phyloP scores from a whole-genome alignment of 441 rosid species.

The Syzygium malaccense region DNA sequence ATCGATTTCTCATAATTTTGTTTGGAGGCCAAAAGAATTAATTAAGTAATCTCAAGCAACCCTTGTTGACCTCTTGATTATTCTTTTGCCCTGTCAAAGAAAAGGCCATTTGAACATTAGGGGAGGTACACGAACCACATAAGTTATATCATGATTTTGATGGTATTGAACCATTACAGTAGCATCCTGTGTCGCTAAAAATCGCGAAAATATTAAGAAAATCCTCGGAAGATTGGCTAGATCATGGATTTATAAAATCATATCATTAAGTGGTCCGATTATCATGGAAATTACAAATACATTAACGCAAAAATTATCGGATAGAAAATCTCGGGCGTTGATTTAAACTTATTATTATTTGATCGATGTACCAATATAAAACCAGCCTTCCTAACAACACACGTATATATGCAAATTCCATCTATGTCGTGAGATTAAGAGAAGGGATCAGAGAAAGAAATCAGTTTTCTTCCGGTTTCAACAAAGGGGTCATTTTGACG shows the following conservation, averaged over 20 bases:
- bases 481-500: too few relatives aligned
- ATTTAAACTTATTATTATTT: not conserved
- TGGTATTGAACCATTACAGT: too few relatives aligned
- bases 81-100: not conserved
- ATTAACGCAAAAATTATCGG: too few relatives aligned
- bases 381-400: not conserved
- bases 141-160: not conserved
- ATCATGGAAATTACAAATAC: too few relatives aligned
- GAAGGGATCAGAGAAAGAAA: not conserved
- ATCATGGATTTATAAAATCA: too few relatives aligned
- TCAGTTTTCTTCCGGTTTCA: not conserved
- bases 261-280: too few relatives aligned
- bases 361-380: not conserved
- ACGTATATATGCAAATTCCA: not conserved
- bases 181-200: not conserved
- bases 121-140: not conserved
- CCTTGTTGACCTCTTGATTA: not conserved
- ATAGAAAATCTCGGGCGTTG: not conserved
- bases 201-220: not conserved
- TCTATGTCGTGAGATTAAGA: not conserved
- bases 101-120: too few relatives aligned
- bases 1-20: not conserved
- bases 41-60: not conserved
- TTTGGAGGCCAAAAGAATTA: not conserved
- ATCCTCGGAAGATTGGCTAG: too few relatives aligned